These are phyloP conservation scores for Candida sp. DNA, from an alignment of 1,139 yeast species.

Conservation along the genomic window DNA sequence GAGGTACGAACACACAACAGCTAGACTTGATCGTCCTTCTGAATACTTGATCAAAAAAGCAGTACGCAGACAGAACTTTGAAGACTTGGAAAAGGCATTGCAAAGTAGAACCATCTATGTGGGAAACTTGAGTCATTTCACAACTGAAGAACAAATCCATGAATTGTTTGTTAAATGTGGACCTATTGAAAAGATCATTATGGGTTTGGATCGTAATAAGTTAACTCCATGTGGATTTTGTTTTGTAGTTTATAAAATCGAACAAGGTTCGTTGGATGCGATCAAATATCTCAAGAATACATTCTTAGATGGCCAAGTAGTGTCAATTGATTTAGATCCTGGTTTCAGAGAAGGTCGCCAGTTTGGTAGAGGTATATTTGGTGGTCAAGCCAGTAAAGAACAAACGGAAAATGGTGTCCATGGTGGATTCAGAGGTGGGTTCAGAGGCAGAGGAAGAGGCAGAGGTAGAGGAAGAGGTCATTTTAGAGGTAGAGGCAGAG, in stretches of 20 bases:
- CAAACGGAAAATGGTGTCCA: conserved; percentile 22
- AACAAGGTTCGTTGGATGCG: conserved; percentile 73
- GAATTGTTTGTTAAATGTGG: conserved; percentile 86
- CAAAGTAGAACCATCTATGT: conserved; percentile 77
- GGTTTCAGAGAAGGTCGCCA: conserved; percentile 95
- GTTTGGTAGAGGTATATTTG: conserved; percentile 86
- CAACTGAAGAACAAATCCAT: conserved; percentile 90
- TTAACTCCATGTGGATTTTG: conserved; percentile 96
- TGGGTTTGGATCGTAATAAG: conserved; percentile 91
- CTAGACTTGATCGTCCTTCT: conserved; percentile 76
- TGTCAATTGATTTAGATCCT: conserved; percentile 88
- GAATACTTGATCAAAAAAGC: conserved; percentile 76
- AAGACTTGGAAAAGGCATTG: conserved; percentile 61
- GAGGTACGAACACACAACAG: conserved; percentile 50
- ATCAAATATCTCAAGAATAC: conserved; percentile 80
- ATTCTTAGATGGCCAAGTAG: conserved; percentile 72
- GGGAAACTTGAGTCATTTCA: conserved; percentile 79
- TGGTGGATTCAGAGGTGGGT: conserved; percentile 23
- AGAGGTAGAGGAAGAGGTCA: conserved; percentile 17
- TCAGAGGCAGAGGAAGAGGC: conserved; percentile 27
- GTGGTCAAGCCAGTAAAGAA: conserved; percentile 70
- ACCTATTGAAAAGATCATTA: conserved; percentile 68
- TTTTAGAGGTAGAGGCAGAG: conserved; percentile 9
- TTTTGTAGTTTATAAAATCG: conserved; percentile 71
- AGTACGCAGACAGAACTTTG: conserved; percentile 47